phyloP scores from a whole-genome alignment of 305 asterid genomes.

The Fraxinus paxiana region DNA sequence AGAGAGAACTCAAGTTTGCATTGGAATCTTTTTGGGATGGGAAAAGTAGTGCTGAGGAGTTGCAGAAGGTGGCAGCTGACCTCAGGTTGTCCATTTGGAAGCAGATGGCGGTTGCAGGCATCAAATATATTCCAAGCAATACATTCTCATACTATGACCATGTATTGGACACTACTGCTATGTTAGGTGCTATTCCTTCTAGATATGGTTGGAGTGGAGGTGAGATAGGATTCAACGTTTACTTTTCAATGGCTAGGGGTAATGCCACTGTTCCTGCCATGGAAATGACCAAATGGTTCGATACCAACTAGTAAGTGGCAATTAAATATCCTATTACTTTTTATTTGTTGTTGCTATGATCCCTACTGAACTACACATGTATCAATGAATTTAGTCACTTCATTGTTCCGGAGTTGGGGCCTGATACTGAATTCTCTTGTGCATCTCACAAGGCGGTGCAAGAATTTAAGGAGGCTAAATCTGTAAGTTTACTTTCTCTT shows the following conservation, averaged over 20 bases:
- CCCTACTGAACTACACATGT: neutral
- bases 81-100: slow-evolving; percentile 50
- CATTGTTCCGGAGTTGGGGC: slow-evolving; percentile 63
- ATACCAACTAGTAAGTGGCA: slow-evolving; percentile 56
- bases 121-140: slow-evolving; percentile 56
- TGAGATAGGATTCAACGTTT: slow-evolving; percentile 49
- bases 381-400: slow-evolving; percentile 42
- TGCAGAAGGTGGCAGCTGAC: slow-evolving; percentile 47
- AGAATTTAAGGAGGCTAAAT: slow-evolving; percentile 61
- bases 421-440: slow-evolving; percentile 44
- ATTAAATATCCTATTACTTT: neutral
- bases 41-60: slow-evolving; percentile 41
- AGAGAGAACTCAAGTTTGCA: slow-evolving; percentile 56
- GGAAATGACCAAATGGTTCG: slow-evolving; percentile 73
- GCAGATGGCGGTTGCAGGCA: slow-evolving; percentile 57
- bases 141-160: slow-evolving; percentile 58
- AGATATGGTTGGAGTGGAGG: slow-evolving; percentile 56
- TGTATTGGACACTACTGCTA: slow-evolving; percentile 50
- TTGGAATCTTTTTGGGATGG: slow-evolving; percentile 66
- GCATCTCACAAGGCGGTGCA: slow-evolving; percentile 59
- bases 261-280: slow-evolving; percentile 55
- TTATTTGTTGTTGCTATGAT: slow-evolving; percentile 6
- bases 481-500: slow-evolving; percentile 29
- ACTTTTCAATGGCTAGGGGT: slow-evolving; percentile 65
- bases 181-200: slow-evolving; percentile 65